Evolutionary conservation across 495 filamentous ascomycete genomes (phyloP).

Genomic region (Aspergillus affinis): DNA sequence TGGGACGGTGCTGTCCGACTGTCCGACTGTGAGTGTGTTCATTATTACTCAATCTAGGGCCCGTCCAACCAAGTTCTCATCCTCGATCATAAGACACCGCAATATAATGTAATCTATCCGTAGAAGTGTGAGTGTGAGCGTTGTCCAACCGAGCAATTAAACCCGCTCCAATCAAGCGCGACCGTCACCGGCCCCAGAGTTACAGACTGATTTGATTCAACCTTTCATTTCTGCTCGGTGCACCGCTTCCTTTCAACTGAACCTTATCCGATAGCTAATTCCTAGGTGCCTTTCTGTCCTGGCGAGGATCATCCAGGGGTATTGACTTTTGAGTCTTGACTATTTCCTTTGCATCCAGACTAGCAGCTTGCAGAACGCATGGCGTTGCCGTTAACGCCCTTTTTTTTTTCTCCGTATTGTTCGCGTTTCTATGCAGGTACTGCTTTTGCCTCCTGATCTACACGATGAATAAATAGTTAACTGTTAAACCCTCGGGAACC

Average conservation of each 20-base stretch:
- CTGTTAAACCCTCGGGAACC: no score
- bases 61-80: no score
- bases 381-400: not conserved
- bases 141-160: not conserved
- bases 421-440: no score
- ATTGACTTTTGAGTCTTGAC: not conserved
- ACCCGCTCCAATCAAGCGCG: no score
- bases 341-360: not conserved
- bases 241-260: not conserved
- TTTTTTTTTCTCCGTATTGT: not conserved
- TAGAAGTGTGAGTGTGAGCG: not conserved
- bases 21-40: no score
- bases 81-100: not conserved
- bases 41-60: no score
- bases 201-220: not conserved
- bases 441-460: no score
- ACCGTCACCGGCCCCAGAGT: not conserved
- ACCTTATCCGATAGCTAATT: not conserved
- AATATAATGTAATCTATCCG: not conserved
- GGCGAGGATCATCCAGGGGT: not conserved
- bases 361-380: not conserved
- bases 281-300: not conserved
- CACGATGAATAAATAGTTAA: no score
- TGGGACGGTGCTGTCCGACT: not conserved
- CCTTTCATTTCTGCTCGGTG: not conserved